Evolutionary conservation across 2,329 filamentous ascomycete genomes (phyloP).

Genomic region (Dendrostoma leiphaemia): DNA sequence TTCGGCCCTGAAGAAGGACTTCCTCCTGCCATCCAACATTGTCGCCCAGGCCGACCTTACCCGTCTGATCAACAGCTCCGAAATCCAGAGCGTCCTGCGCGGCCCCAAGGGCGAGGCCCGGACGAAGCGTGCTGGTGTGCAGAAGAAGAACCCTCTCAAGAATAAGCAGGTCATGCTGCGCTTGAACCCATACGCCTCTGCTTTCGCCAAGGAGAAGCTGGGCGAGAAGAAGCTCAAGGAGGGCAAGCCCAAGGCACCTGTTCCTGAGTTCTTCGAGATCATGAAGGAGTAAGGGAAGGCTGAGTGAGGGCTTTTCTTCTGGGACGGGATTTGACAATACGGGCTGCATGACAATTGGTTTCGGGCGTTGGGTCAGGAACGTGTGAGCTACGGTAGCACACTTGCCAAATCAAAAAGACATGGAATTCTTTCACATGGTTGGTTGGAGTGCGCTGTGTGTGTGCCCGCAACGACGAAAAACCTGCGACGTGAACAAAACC

Average conservation of each 20-base stretch:
- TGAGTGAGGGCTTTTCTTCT: slow-evolving; percentile 7
- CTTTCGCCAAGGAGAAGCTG: slow-evolving; percentile 83
- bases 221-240: slow-evolving; percentile 58
- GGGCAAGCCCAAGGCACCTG: slow-evolving; percentile 24
- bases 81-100: slow-evolving; percentile 94
- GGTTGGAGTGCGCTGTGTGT: neutral
- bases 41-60: slow-evolving; percentile 92
- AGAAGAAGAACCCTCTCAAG: slow-evolving; percentile 99
- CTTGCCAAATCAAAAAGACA: slow-evolving; percentile 20
- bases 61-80: slow-evolving; percentile 98
- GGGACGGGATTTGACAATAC: slow-evolving; percentile 15
- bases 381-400: slow-evolving; percentile 20
- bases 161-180: slow-evolving; percentile 99
- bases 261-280: slow-evolving; percentile 26
- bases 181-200: slow-evolving; percentile 95
- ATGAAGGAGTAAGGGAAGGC: slow-evolving; percentile 22
- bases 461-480: no score
- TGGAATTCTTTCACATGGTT: slow-evolving; percentile 16
- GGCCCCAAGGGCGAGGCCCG: slow-evolving; percentile 85
- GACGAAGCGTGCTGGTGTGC: slow-evolving; percentile 86
- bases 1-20: slow-evolving; percentile 97
- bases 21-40: slow-evolving; percentile 89
- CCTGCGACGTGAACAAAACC: no score
- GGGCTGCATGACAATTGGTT: slow-evolving; percentile 19
- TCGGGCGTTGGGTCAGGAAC: slow-evolving; percentile 21